Evolutionary conservation across 2,329 filamentous ascomycete genomes (phyloP), one percentile per base, ranked within the genome.

Genomic region (Exophiala xenobiotica): DNA sequence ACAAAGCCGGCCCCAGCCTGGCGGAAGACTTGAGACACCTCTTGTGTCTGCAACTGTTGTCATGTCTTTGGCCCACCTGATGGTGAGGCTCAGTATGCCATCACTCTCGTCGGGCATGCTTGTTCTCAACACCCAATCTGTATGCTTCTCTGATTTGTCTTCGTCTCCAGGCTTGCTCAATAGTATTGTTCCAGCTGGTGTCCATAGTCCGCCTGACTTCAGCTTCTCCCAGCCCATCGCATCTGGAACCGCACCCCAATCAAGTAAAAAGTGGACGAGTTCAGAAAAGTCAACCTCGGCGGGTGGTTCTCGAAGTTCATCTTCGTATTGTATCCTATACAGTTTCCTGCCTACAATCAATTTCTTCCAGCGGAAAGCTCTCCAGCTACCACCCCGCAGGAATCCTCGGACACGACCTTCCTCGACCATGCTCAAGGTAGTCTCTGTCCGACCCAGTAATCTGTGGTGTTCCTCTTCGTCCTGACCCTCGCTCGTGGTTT

Each of bases 311-410:
- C 67, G 61, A 46, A 77, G 58, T 42, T 77, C 70, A 46, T 77
- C 74, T 46, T 71, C 78, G 58, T 85, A 86, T 63, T 85, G 81
- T 31, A 86, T 73, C 26, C 83, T 74, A 67, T 85, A 83, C 11
- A 79, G 78, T 62, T 80, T 82, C 48, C 78, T 70, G 1, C 83
- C 82, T 19, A 85, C 83, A 2, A 78, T 70, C 57, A 83, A 76
- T n/a, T 77, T 77, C 60, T 77, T 78, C 82, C 83, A 86, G 65
- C 86, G 79, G 64, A 86, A 84, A 0, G 77, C 78, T 0, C 82
- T 83, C 82, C 82, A 86, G 22, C 72, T 77, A 0, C 83, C 83
- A 2, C 83, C 83, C 0, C 78, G 78, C 37, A 84, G 78, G 9
- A 66, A 68, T 40, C 77, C 80, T 0, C 77, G 75, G 8, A 60